phyloP scores from a whole-genome alignment of 345 rosid genomes.

The Dipteronia dyeriana region DNA sequence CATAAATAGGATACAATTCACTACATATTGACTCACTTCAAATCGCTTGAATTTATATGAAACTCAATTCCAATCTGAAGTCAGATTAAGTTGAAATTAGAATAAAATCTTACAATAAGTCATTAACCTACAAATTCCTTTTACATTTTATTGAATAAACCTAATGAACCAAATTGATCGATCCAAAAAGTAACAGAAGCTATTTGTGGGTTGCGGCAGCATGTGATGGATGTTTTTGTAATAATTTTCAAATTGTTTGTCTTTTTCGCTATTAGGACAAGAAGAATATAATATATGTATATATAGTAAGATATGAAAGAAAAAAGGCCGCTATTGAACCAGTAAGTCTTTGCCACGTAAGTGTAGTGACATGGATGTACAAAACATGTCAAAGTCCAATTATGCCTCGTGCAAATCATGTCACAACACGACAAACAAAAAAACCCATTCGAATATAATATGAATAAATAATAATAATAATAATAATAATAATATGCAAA shows the following conservation, averaged over 20 bases:
- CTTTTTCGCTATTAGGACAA: not conserved
- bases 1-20: too few relatives aligned
- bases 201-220: too few relatives aligned
- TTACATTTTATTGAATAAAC: too few relatives aligned
- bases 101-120: not conserved
- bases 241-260: not conserved
- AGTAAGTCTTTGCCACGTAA: not conserved
- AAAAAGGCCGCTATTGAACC: not conserved
- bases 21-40: too few relatives aligned
- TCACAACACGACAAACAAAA: slow-evolving; percentile 21
- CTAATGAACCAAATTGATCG: too few relatives aligned
- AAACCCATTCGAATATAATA: not conserved
- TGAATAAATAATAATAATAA: not conserved
- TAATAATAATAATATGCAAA: slow-evolving; percentile 6
- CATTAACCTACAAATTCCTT: too few relatives aligned
- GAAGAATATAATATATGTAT: not conserved
- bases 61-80: not conserved
- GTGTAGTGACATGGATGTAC: not conserved
- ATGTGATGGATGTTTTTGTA: too few relatives aligned
- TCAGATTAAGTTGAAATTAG: not conserved
- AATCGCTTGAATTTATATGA: not conserved
- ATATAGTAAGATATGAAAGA: not conserved
- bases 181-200: too few relatives aligned
- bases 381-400: not conserved
- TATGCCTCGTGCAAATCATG: slow-evolving; percentile 26